phyloP scores from a whole-genome alignment of 108 stramenopile species.

The Asterionellopsis glacialis region DNA sequence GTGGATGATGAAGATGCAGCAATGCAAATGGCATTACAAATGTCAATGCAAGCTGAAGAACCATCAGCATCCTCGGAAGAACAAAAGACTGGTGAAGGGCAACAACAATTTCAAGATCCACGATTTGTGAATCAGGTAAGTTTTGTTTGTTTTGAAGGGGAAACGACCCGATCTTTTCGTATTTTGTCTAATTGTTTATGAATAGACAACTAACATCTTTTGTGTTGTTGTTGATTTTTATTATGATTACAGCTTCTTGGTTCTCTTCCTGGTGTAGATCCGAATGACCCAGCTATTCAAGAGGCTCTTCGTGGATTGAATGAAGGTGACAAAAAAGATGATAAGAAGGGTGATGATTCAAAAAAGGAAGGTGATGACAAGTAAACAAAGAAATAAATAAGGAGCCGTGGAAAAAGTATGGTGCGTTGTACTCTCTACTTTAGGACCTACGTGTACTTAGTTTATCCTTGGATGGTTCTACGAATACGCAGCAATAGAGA shows the following conservation, averaged over 20 bases:
- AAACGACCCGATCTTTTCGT: slow-evolving; percentile 1
- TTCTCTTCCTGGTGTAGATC: slow-evolving; percentile 84
- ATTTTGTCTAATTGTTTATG: not conserved
- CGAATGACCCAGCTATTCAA: slow-evolving; percentile 89
- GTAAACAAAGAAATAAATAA: no score
- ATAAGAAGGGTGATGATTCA: slow-evolving; percentile 24
- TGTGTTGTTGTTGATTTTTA: slow-evolving; percentile 9
- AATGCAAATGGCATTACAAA: slow-evolving; percentile 85
- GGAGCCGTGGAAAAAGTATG: no score
- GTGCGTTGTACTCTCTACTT: no score
- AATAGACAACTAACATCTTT: no score
- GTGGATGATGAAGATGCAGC: slow-evolving; percentile 87
- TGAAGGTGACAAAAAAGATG: slow-evolving; percentile 49
- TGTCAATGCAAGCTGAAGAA: slow-evolving; percentile 75
- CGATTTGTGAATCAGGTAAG: slow-evolving; percentile 49
- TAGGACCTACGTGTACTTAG: no score
- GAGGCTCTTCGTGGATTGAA: slow-evolving; percentile 53
- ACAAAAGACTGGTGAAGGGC: slow-evolving; percentile 7
- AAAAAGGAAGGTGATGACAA: slow-evolving; percentile 9
- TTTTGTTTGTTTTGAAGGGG: not conserved
- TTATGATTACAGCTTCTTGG: slow-evolving; percentile 66
- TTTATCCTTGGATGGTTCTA: no score
- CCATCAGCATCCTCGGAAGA: slow-evolving; percentile 16
- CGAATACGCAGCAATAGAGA: no score
- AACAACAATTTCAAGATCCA: slow-evolving; percentile 72